Evolutionary conservation across 306 rosid genomes (phyloP), one percentile per base, ranked within the genome.

Genomic region (Sicyos edulis): DNA sequence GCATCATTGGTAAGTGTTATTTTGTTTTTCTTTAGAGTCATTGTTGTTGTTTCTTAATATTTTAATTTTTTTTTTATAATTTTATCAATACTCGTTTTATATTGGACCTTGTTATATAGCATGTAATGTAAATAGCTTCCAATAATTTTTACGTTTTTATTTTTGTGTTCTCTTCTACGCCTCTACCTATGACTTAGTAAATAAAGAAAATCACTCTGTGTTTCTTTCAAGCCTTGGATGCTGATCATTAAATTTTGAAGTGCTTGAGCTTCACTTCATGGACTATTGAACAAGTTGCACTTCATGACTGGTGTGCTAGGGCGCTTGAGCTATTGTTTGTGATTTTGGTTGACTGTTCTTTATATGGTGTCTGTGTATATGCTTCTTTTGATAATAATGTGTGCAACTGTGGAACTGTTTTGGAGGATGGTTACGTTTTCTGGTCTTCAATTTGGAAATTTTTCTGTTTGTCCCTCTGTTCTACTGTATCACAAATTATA

Each of bases 1-100:
- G 83, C 80, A 70, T 87, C 72, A 78, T 87, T 59, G 98, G 98
- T 93, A 76, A 82, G 84, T 72, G 60, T 42, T 34, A 42, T 56
- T 66, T 26, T n/a, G 49, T 37, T 17, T 21, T 53, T 72, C 45
- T 11, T 1, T 40, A 21, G 13, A 15, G 32, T 21, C n/a, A 12
- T 70, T 51, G 58, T 47, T 19, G 72, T 13, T 11, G 24, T 65
- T 65, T 20, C 11, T 7, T 34, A 49, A 50, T 14, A 4, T 10
- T 56, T 56, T 58, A 12, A 12, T 15, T 26, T 5, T 22, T 64
- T 34, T 10, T 3, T 63, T 1, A 26, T 26, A 26, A 26, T 63
- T 37, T 34, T n/a, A 63, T 37, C 3, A 63, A 8, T 17, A 16
- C 69, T 34, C 51, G n/a, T 62, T 62, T 62, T 62, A 34, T 7